Conservation (phyloP, 2,329 filamentous ascomycete species). For the Diaporthe caulivora region DNA sequence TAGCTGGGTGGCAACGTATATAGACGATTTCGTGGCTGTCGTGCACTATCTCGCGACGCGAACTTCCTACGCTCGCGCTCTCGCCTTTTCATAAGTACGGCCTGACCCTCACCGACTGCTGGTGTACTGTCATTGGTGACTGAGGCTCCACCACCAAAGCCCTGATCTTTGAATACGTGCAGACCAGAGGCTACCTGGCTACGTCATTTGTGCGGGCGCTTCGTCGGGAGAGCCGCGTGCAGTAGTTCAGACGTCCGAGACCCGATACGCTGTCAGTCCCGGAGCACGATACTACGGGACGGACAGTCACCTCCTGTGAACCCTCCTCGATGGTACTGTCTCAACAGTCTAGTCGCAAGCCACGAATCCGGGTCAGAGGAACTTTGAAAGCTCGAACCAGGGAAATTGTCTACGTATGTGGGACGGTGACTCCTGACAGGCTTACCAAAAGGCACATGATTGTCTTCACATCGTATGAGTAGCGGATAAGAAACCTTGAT, state of each 20-base stretch:
- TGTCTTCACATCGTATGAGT: too few species aligned
- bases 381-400: too few species aligned
- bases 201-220: slow-evolving; percentile 2
- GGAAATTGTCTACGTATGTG: too few species aligned
- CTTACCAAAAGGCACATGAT: too few species aligned
- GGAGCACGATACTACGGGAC: not conserved
- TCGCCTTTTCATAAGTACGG: not conserved
- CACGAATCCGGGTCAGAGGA: too few species aligned
- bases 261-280: not conserved
- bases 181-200: not conserved
- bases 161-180: not conserved
- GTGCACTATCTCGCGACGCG: slow-evolving; percentile 19
- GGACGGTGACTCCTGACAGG: too few species aligned
- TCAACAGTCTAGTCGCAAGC: too few species aligned
- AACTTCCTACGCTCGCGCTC: slow-evolving; percentile 1
- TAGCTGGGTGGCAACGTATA: slow-evolving; percentile 5
- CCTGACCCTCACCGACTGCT: not conserved
- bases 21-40: not conserved
- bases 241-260: not conserved
- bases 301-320: too few species aligned
- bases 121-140: not conserved
- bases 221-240: not conserved
- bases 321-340: too few species aligned
- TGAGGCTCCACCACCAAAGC: not conserved
- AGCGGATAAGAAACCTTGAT: too few species aligned